Base-by-base conservation (phyloP, 768 basidiomycete genomes). In the Strobilomyces echinocephalus region DNA sequence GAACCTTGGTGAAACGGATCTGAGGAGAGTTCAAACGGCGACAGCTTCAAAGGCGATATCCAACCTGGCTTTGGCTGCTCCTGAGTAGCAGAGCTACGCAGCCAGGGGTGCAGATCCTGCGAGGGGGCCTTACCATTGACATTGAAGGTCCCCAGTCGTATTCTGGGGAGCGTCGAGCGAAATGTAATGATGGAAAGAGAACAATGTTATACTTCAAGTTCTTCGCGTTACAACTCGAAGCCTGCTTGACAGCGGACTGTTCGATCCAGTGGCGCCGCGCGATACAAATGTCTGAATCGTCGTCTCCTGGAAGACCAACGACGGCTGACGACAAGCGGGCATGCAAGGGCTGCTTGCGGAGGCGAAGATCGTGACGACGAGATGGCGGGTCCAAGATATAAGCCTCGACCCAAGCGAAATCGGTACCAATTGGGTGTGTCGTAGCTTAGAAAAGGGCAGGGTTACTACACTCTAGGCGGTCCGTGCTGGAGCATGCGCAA, bases 91-190 rank as follows among this genome's bases (percentile, higher is more conserved):
- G 35, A 24, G 8, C 72, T 66, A 40, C 79, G 72, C 30, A 89
- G 61, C 88, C 89, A 91, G 3, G 77, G 66, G 5, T 80, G 79
- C 9, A 92, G 69, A 63, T 89, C 86, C 57, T 87, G 84, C 3
- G 84, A 82, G 1, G 91, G 87, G 35, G 79, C 59, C 61, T 83
- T 84, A 1, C 88, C 89, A 60, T 91, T 90, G 43, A 92, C 89
- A 60, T 93, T 93, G 73, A 92, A 93, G 0, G 87, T 88, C 20
- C 90, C 88, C 16, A 87, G 54, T 7, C 87, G 83, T 46, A 91
- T 63, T 31, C 87, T 88, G 34, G 24, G 50, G 31, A 20, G 26
- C 8, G 20, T 28, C 58, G 39, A 57, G 34, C 1, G 24, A n/a
- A 31, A 42, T 34, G 14, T 4, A 11, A 20, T 43, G 24, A 50